A percentile compares a stretch with the other conserved stretches of the same genome.
These are phyloP conservation scores for Prunus davidiana DNA, from an alignment of 306 rosid species.

Conservation along the genomic window DNA sequence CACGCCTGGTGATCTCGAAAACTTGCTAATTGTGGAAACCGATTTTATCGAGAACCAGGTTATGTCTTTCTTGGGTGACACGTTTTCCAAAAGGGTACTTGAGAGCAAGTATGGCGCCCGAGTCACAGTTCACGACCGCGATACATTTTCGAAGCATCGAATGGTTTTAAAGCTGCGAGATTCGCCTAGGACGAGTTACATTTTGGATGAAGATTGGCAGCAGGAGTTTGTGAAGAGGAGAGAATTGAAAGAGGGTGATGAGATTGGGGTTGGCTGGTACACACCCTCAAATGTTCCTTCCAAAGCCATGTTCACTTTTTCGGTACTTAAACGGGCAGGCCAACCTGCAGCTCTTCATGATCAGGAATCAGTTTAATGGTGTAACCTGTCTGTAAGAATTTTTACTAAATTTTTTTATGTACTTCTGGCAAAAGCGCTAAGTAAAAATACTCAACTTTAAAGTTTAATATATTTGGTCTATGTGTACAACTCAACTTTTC, in stretches of 20 bases:
- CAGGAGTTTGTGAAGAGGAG: slow-evolving; percentile 36
- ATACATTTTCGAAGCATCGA: slow-evolving; percentile 27
- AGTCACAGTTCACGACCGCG: slow-evolving; percentile 29
- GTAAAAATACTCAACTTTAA: too few relatives aligned
- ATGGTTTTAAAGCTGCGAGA: slow-evolving; percentile 32
- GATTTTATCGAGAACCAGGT: too few relatives aligned
- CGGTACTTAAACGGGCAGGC: background rate
- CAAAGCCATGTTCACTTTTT: slow-evolving; percentile 21
- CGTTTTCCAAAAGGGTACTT: too few relatives aligned
- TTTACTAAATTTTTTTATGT: too few relatives aligned
- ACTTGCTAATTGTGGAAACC: too few relatives aligned
- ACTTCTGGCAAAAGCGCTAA: too few relatives aligned
- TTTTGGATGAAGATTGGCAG: slow-evolving; percentile 36
- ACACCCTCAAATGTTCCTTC: slow-evolving; percentile 2
- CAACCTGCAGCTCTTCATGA: too few relatives aligned
- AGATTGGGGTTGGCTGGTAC: slow-evolving; percentile 34
- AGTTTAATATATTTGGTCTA: background rate
- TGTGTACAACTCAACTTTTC: background rate
- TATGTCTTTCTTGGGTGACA: too few relatives aligned
- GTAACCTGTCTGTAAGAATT: too few relatives aligned
- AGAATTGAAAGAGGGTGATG: slow-evolving; percentile 25
- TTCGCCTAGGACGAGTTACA: slow-evolving; percentile 29
- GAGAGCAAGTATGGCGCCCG: slow-evolving; percentile 1
- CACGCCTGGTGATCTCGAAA: background rate
- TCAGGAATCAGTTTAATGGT: too few relatives aligned